A percentile compares a stretch with the other conserved stretches of the same genome.
phyloP scores from a whole-genome alignment of 805 yeast species.

The Wickerhamiella sergipiensis region DNA sequence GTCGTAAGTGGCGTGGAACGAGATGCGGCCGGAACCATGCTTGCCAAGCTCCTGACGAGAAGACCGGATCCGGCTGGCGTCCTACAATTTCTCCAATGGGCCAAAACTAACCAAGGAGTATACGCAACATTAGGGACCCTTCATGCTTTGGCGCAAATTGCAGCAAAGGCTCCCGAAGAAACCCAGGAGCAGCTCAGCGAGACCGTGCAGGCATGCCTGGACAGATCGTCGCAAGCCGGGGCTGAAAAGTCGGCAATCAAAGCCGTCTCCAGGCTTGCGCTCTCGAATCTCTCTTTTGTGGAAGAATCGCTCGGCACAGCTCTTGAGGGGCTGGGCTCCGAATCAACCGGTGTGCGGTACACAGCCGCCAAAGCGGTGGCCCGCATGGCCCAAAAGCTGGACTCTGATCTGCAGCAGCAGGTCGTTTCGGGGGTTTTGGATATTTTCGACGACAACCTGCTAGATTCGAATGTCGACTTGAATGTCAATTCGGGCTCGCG shows the following conservation, averaged over 20 bases:
- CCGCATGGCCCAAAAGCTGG: conserved; percentile 28
- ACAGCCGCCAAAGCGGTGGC: conserved; percentile 54
- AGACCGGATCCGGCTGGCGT: background rate
- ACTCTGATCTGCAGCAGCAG: conserved; percentile 18
- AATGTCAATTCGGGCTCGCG: too few relatives aligned
- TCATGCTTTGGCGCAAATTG: conserved; percentile 1
- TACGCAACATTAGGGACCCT: background rate
- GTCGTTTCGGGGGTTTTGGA: conserved; percentile 23
- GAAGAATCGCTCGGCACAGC: conserved; percentile 1
- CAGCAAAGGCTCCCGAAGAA: background rate
- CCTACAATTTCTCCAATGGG: background rate
- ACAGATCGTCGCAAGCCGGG: background rate
- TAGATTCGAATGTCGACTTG: background rate
- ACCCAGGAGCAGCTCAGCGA: background rate
- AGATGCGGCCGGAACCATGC: conserved; percentile 36
- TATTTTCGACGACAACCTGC: conserved; percentile 14
- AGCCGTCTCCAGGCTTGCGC: background rate
- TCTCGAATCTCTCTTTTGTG: background rate
- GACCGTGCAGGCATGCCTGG: background rate
- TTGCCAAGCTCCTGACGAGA: conserved; percentile 43
- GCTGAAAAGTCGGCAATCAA: background rate
- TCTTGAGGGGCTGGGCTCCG: conserved; percentile 1
- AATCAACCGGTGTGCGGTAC: conserved; percentile 10
- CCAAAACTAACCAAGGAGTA: background rate
- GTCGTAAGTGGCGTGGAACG: conserved; percentile 43